These are phyloP conservation scores for Yarrowia sp. DNA, from an alignment of 805 yeast species.

Conservation along the genomic window DNA sequence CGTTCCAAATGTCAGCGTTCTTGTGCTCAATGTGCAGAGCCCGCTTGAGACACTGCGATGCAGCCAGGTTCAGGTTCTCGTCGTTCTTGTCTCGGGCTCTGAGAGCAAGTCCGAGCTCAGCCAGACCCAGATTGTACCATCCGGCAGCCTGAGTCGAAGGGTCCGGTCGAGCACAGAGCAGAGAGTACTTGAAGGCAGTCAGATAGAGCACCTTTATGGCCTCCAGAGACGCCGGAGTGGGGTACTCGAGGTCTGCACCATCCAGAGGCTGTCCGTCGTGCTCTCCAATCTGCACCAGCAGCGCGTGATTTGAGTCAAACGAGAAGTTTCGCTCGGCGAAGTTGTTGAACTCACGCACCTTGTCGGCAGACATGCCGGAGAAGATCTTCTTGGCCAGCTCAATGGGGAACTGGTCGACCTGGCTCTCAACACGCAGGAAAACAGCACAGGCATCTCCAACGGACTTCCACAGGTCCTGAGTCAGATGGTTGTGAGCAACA, in stretches of 20 bases:
- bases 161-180: constrained; percentile 23
- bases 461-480: constrained; percentile 65
- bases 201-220: not conserved
- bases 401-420: constrained; percentile 51
- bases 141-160: constrained; percentile 42
- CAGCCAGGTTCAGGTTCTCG: constrained; percentile 43
- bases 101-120: constrained; percentile 52
- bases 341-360: not conserved
- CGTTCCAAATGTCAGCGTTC: constrained; percentile 74
- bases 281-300: not conserved
- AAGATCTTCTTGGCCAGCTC: constrained; percentile 36
- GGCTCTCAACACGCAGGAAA: constrained; percentile 55
- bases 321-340: constrained; percentile 21
- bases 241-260: not conserved
- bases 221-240: not conserved
- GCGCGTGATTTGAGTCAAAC: constrained; percentile 16
- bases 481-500: constrained; percentile 37
- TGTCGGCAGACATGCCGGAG: not conserved
- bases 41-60: constrained; percentile 57
- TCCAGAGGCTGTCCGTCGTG: not conserved
- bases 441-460: constrained; percentile 57
- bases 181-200: constrained; percentile 26
- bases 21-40: constrained; percentile 71
- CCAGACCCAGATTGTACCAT: constrained; percentile 69
- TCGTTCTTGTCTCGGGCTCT: constrained; percentile 34